Conservation (phyloP, 345 rosid genomes). For the Arabidopsis thaliana region DNA sequence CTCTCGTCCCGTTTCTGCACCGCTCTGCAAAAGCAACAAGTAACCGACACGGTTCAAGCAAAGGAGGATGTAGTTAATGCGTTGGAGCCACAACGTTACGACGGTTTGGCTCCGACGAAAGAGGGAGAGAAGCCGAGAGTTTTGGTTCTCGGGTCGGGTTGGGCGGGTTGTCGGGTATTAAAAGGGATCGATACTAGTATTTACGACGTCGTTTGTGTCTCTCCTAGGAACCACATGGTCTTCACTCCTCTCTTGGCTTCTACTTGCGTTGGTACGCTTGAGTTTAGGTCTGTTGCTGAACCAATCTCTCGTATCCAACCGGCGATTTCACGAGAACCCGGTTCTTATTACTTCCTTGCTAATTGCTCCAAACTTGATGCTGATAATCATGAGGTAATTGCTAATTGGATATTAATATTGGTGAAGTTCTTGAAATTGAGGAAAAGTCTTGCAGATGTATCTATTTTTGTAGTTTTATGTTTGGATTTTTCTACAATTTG, state of each 20-base stretch:
- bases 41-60: slow-evolving; percentile 29
- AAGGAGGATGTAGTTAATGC: slow-evolving; percentile 44
- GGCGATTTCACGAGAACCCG: slow-evolving; percentile 69
- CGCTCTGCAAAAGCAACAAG: slow-evolving; percentile 38
- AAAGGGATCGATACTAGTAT: slow-evolving; percentile 76
- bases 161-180: slow-evolving; percentile 95
- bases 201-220: slow-evolving; percentile 89
- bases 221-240: slow-evolving; percentile 95
- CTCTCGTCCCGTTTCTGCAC: slow-evolving; percentile 55
- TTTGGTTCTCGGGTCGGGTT: slow-evolving; percentile 87
- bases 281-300: slow-evolving; percentile 89
- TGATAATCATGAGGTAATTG: slow-evolving; percentile 69
- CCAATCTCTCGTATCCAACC: slow-evolving; percentile 84
- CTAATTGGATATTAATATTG: not conserved
- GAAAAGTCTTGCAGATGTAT: not conserved
- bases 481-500: not conserved
- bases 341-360: slow-evolving; percentile 86
- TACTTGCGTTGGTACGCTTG: slow-evolving; percentile 95
- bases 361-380: slow-evolving; percentile 74
- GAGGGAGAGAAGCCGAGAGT: slow-evolving; percentile 75
- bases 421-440: slow-evolving; percentile 6
- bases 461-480: too few relatives aligned
- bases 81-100: slow-evolving; percentile 8
- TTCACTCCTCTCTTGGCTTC: slow-evolving; percentile 93
- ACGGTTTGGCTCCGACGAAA: slow-evolving; percentile 71